These are phyloP conservation scores for Allium fistulosum DNA, from an alignment of 106 monocot species.

Conservation along the genomic window DNA sequence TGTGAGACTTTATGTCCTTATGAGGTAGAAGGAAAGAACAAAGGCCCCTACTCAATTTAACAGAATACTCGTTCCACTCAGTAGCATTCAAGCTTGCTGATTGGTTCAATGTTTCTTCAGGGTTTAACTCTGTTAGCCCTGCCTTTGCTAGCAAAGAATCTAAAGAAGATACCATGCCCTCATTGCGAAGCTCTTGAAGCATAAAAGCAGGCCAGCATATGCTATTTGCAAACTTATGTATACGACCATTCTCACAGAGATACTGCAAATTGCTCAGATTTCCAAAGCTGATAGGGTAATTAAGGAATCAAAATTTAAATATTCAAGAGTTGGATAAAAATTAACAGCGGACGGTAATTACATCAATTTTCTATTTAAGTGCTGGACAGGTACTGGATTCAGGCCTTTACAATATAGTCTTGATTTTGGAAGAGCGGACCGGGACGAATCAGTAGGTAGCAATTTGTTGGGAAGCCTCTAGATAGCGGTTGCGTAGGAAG, in stretches of 20 bases:
- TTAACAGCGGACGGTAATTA: too few relatives aligned
- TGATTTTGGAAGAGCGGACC: too few relatives aligned
- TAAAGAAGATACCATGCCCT: conserved; percentile 14
- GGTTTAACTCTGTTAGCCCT: conserved; percentile 5
- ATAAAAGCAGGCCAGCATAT: conserved; percentile 90
- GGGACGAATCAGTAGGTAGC: too few relatives aligned
- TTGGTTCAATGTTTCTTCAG: conserved; percentile 12
- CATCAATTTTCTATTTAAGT: too few relatives aligned
- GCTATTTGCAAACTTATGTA: conserved; percentile 97
- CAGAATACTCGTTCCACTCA: conserved; percentile 62
- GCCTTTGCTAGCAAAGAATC: conserved; percentile 13
- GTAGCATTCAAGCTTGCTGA: conserved; percentile 22
- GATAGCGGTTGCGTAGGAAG: too few relatives aligned
- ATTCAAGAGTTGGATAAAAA: too few relatives aligned
- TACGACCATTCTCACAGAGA: conserved; percentile 94
- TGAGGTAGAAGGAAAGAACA: conserved; percentile 83
- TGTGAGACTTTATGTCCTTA: conserved; percentile 41
- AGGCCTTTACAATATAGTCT: too few relatives aligned
- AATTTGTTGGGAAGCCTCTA: too few relatives aligned
- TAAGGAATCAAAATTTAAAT: conserved; percentile 27
- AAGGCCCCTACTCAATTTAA: conserved; percentile 62
- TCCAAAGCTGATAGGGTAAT: conserved; percentile 65
- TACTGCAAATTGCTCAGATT: conserved; percentile 90
- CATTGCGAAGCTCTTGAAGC: conserved; percentile 61
- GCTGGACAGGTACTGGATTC: too few relatives aligned